These are phyloP conservation scores for Bimuria novae-zelandiae DNA, from an alignment of 2,329 filamentous ascomycete genomes.

Conservation along the genomic window DNA sequence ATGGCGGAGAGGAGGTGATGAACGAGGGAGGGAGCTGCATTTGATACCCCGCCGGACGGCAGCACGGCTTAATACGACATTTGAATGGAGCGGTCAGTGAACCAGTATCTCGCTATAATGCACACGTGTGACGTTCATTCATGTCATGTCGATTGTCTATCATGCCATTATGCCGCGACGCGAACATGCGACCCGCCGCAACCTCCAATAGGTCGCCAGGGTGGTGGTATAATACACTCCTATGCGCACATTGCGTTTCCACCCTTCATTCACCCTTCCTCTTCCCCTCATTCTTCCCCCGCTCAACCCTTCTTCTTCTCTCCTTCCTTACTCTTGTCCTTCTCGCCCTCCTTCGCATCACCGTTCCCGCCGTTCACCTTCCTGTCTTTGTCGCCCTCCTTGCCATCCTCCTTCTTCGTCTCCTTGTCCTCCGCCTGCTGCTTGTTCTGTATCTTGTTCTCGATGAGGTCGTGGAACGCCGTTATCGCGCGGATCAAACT, in stretches of 20 bases:
- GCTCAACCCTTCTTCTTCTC: slow-evolving; percentile 63
- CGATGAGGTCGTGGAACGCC: slow-evolving; percentile 97
- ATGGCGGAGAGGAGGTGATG: background rate
- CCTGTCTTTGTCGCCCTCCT: slow-evolving; percentile 69
- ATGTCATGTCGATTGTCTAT: slow-evolving; percentile 29
- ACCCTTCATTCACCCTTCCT: slow-evolving; percentile 47
- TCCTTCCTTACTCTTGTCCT: slow-evolving; percentile 62
- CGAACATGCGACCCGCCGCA: slow-evolving; percentile 2
- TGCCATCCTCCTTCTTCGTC: slow-evolving; percentile 62
- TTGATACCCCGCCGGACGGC: slow-evolving; percentile 26
- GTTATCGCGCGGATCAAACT: slow-evolving; percentile 97
- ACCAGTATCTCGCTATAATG: background rate
- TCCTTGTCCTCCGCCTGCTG: slow-evolving; percentile 97
- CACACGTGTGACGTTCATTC: background rate
- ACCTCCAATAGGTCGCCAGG: slow-evolving; percentile 5
- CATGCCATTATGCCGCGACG: slow-evolving; percentile 29
- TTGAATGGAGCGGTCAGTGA: too few relatives aligned
- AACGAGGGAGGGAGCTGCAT: slow-evolving; percentile 11
- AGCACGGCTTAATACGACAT: slow-evolving; percentile 23
- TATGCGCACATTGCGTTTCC: slow-evolving; percentile 35
- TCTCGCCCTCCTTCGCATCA: slow-evolving; percentile 55
- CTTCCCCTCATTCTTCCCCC: background rate
- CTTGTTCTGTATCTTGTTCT: slow-evolving; percentile 99
- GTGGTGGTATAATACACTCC: slow-evolving; percentile 31
- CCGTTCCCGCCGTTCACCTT: slow-evolving; percentile 60